phyloP scores from a whole-genome alignment of 2,329 filamentous ascomycete genomes.

The Talaromyces atroroseus region DNA sequence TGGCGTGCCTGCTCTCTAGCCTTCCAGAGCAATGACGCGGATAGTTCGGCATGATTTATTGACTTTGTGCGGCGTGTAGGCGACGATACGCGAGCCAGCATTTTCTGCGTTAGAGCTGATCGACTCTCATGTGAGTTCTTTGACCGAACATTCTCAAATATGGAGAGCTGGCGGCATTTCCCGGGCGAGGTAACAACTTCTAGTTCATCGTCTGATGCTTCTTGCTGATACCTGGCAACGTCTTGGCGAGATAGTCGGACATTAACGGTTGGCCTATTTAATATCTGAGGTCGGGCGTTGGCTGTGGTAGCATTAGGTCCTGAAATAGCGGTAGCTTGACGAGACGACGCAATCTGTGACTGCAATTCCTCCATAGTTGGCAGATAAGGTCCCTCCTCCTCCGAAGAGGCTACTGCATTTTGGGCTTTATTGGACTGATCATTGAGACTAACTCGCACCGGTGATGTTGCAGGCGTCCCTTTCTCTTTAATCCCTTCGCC shows the following conservation, averaged over 20 bases:
- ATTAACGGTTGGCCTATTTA: constrained; percentile 30
- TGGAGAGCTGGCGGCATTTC: constrained; percentile 43
- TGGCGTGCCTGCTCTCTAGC: constrained; percentile 73
- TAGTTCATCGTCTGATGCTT: constrained; percentile 51
- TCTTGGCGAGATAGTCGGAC: constrained; percentile 37
- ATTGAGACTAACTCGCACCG: constrained; percentile 26
- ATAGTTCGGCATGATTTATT: constrained; percentile 66
- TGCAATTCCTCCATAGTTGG: not conserved
- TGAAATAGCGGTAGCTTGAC: not conserved
- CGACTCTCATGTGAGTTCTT: constrained; percentile 56
- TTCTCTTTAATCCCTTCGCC: constrained; percentile 39
- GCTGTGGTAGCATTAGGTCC: not conserved
- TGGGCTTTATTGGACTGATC: constrained; percentile 4
- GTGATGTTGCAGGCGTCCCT: constrained; percentile 69
- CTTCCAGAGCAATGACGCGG: constrained; percentile 61
- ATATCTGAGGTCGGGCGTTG: constrained; percentile 16
- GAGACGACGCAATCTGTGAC: not conserved
- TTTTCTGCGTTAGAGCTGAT: constrained; percentile 63
- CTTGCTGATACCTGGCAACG: constrained; percentile 29
- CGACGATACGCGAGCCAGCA: constrained; percentile 66
- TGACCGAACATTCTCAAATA: constrained; percentile 65
- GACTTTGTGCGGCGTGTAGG: constrained; percentile 47
- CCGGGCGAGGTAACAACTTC: constrained; percentile 53
- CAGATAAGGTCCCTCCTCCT: not conserved
- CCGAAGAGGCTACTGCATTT: not conserved